Conservation (phyloP, 164 flowering plant species). For the Chimonanthus salicifolius region DNA sequence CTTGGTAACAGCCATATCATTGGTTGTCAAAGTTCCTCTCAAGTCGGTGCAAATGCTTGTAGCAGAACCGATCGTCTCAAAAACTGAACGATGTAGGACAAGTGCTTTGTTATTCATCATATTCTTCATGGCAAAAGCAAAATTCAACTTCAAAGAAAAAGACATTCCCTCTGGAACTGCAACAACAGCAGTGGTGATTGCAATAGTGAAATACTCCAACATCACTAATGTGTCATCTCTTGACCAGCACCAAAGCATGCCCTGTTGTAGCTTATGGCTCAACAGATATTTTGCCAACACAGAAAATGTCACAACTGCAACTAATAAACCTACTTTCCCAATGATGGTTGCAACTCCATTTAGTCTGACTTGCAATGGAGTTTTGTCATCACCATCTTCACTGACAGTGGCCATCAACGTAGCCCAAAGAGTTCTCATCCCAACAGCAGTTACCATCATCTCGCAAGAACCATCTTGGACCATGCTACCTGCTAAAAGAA, state of each 20-base stretch:
- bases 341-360: conserved; percentile 90
- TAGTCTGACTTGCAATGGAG: conserved; percentile 82
- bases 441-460: conserved; percentile 92
- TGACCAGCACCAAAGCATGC: conserved; percentile 65
- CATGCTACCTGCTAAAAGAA: conserved; percentile 88
- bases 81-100: conserved; percentile 83
- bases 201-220: conserved; percentile 81
- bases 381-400: conserved; percentile 96
- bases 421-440: conserved; percentile 98
- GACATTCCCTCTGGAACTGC: conserved; percentile 94
- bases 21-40: conserved; percentile 87
- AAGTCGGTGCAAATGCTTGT: conserved; percentile 90
- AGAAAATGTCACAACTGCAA: conserved; percentile 83
- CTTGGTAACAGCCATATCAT: conserved; percentile 85
- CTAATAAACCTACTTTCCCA: conserved; percentile 83
- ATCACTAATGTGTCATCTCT: conserved; percentile 73
- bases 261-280: conserved; percentile 48
- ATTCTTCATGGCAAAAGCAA: conserved; percentile 95
- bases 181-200: conserved; percentile 92
- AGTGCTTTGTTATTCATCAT: conserved; percentile 96
- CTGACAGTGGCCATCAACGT: conserved; percentile 88
- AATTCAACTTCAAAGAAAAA: conserved; percentile 83
- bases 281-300: conserved; percentile 71
- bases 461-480: conserved; percentile 93
- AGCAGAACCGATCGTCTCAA: conserved; percentile 95